Evolutionary conservation across 2,329 filamentous ascomycete genomes (phyloP), one percentile per base, ranked within the genome.

Genomic region (Talaromyces verruculosus): DNA sequence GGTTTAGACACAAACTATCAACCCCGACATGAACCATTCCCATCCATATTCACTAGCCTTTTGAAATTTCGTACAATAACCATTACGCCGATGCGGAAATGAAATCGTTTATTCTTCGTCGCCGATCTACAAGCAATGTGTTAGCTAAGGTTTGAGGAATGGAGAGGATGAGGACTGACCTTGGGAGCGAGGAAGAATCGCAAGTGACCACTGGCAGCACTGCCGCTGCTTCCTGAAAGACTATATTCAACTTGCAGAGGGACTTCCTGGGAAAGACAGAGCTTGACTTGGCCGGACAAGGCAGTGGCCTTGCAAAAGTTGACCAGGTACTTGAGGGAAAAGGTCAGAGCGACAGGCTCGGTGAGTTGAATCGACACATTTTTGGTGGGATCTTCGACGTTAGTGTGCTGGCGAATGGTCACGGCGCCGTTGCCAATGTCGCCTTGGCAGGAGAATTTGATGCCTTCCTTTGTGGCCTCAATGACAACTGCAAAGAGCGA

Each of bases 281-380:
- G 89, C 83, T 91, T 95, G 80, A 99, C 96, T 71, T 87, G 85
- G 72, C 80, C 83, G 45, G 93, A 94, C 68, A 99, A 84, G 63
- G 88, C 89, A 69, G 92, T 91, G 39, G 96, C 96, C 84, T 99
- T 99, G 91, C 95, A 98, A 84, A 99, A 99, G 87, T 98, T 98
- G 85, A 96, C 92, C 2, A 99, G 89, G 83, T 99, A 99, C 84
- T 99, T 99, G 75, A 99, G 90, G 39, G 95, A 98, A 84, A 99
- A 99, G 60, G 94, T 98, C 69, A 99, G 87, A 41, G 91, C 86
- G 68, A 99, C 95, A 61, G 95, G 92, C 83, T 99, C 96, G 45
- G 88, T 90, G 68, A 99, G 88, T 76, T 93, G 88, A 79, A 99
- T 97, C 70, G 92, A 87, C 73, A 98, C 91, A 76, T 93, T 91